Percentiles rank a stretch among this genome's conserved stretches.
Evolutionary conservation across 345 rosid genomes (phyloP).

Genomic region (Moricandia arvensis): DNA sequence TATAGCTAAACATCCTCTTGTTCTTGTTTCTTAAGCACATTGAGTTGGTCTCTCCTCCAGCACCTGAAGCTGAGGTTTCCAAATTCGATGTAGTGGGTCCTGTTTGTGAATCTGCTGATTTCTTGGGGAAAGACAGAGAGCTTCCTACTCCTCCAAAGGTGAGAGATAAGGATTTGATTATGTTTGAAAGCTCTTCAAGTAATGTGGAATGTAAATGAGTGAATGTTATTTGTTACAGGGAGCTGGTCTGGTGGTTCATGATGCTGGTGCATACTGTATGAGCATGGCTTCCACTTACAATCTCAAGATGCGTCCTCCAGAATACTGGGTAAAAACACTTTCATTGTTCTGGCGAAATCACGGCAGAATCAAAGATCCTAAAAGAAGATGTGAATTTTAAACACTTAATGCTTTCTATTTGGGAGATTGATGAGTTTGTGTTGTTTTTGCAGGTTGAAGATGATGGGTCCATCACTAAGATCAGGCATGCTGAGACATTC

Average conservation of each 20-base stretch:
- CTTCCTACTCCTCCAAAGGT: conserved; percentile 91
- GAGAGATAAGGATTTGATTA: not conserved
- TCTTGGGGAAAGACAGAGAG: conserved; percentile 92
- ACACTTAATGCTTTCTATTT: not conserved
- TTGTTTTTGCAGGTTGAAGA: conserved; percentile 62
- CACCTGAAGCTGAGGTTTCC: conserved; percentile 55
- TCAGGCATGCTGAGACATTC: conserved; percentile 82
- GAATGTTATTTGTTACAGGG: conserved; percentile 53
- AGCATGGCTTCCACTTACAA: conserved; percentile 99
- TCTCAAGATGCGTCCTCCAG: conserved; percentile 99
- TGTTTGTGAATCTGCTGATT: conserved; percentile 99
- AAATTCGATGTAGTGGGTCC: conserved; percentile 97
- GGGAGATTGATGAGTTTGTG: not conserved
- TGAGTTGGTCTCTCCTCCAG: conserved; percentile 83
- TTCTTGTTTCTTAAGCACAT: conserved; percentile 65
- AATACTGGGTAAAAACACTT: conserved; percentile 76
- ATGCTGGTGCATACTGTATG: conserved; percentile 99
- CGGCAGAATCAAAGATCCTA: not conserved
- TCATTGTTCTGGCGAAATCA: not conserved
- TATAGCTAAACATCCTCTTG: conserved; percentile 17
- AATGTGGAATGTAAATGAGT: conserved; percentile 21
- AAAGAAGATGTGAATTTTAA: not conserved
- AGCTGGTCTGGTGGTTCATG: conserved; percentile 90
- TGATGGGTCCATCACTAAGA: conserved; percentile 74
- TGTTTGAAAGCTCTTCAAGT: not conserved